Base-by-base conservation (phyloP, 2,329 filamentous ascomycete genomes). In the Trichoderma koningiopsis region DNA sequence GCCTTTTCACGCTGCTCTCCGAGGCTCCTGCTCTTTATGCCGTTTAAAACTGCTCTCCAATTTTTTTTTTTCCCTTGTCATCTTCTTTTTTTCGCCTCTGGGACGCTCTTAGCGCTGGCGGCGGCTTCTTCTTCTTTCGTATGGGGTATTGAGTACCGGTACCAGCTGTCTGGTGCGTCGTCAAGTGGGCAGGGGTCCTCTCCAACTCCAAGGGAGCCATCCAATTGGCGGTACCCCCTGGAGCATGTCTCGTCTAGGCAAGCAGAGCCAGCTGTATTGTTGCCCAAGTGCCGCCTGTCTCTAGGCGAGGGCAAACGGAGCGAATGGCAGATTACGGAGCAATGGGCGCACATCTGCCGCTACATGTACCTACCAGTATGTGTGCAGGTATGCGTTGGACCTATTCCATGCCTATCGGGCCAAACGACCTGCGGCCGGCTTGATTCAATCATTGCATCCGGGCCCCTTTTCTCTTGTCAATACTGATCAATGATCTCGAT, bases 171-270 rank as follows among this genome's bases (percentile, higher is more conserved):
- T 69, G 67, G 60, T 69, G 68, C 68, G 37, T 61, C 56, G 40
- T 69, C 57, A 35, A 49, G 22, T 47, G 53, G 57, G 40, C 60
- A 69, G 68, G 59, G 68, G 60, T 59, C 68, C 56, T 56, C 53
- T 62, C 53, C 60, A 69, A 33, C 16, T 43, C 55, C 68, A 69
- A 61, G 68, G 58, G 61, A 61, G 53, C 60, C 60, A 69, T 59
- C 68, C 68, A 69, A 69, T 69, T 69, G 68, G 68, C 68, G 61
- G 68, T 35, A 52, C 52, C 57, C 56, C 47, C 57, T 68, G 57
- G 56, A 61, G 66, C 56, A 61, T 68, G 66, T 68, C 68, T 69
- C 61, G 60, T 69, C 68, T 69, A 56, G 68, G 68, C 68, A 69
- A 62, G 68, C 68, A 68, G 58, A 68, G 37, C 47, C 31, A 68